These are phyloP conservation scores for Sphagnum magellanicum DNA, from an alignment of 228 moss, liverwort and hornwort genomes.

Conservation along the genomic window DNA sequence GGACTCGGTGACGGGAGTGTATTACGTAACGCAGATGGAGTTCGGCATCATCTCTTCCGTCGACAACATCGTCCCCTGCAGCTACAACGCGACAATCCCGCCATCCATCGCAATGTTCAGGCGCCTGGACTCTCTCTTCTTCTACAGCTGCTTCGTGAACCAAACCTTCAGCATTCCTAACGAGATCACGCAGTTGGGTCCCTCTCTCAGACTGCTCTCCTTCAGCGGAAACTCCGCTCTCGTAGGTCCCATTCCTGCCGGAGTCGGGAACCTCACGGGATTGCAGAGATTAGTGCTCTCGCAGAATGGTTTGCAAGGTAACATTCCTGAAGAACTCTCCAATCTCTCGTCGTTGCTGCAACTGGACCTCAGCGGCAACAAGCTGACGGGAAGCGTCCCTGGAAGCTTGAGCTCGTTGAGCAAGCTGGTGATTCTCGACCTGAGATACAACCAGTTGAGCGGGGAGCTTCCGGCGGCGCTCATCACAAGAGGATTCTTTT, in stretches of 20 bases:
- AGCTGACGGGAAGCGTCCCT: slow-evolving; percentile 29
- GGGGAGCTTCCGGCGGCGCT: slow-evolving; percentile 7
- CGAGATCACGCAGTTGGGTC: slow-evolving; percentile 16
- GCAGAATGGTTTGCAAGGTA: slow-evolving; percentile 29
- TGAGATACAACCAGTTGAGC: slow-evolving; percentile 23
- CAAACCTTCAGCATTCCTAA: slow-evolving; percentile 14
- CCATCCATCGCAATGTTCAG: slow-evolving; percentile 35
- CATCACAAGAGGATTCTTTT: slow-evolving; percentile 1
- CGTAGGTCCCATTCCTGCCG: slow-evolving; percentile 21
- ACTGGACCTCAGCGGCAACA: slow-evolving; percentile 65
- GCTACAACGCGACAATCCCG: slow-evolving; percentile 38
- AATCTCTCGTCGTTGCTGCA: slow-evolving; percentile 20
- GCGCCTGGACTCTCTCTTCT: slow-evolving; percentile 35
- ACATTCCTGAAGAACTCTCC: slow-evolving; percentile 25
- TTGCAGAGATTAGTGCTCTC: slow-evolving; percentile 51
- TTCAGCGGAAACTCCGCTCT: slow-evolving; percentile 33
- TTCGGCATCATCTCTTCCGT: slow-evolving; percentile 53
- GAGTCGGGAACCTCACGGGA: slow-evolving; percentile 14
- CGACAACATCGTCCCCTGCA: slow-evolving; percentile 41
- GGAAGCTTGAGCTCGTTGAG: slow-evolving; percentile 9
- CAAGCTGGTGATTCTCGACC: slow-evolving; percentile 43
- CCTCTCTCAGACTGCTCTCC: slow-evolving; percentile 33
- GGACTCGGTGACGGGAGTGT: slow-evolving; percentile 25
- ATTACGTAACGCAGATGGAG: slow-evolving; percentile 56
- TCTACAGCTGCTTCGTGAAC: slow-evolving; percentile 53